Evolutionary conservation across 495 filamentous ascomycete genomes (phyloP).

Genomic region (Haplographium delicatum): DNA sequence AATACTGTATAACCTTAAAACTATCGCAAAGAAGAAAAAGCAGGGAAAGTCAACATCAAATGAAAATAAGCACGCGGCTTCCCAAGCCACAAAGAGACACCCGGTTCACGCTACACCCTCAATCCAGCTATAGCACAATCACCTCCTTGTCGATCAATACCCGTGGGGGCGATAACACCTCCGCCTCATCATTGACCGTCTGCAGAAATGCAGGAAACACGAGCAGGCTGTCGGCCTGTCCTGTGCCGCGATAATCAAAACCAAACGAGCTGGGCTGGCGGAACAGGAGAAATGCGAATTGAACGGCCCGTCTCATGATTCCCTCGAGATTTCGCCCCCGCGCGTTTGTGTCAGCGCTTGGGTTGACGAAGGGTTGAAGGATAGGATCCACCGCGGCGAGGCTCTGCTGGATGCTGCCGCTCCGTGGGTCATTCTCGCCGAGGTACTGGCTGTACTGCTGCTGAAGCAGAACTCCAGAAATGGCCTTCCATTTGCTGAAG

Average conservation of each 20-base stretch:
- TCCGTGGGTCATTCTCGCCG: conserved; percentile 22
- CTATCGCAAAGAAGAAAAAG: too few species aligned
- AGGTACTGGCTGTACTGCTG: conserved; percentile 21
- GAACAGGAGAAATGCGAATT: conserved; percentile 34
- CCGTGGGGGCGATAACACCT: conserved; percentile 20
- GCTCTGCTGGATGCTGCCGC: conserved; percentile 19
- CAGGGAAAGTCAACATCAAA: too few species aligned
- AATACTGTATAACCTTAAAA: too few species aligned
- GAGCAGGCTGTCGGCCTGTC: conserved; percentile 24
- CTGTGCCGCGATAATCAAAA: conserved; percentile 28
- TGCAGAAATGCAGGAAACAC: conserved; percentile 33
- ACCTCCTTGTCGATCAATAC: conserved; percentile 28
- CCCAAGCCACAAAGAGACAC: too few species aligned
- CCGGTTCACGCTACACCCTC: too few species aligned
- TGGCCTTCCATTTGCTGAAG: conserved; percentile 29
- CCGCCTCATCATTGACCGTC: conserved; percentile 26
- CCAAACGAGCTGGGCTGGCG: conserved; percentile 29
- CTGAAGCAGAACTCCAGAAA: conserved; percentile 30
- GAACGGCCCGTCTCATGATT: conserved; percentile 30
- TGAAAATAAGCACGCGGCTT: too few species aligned
- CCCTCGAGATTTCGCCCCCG: conserved; percentile 29
- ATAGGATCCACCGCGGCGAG: conserved; percentile 22
- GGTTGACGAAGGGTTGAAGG: conserved; percentile 24
- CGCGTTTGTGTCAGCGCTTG: conserved; percentile 17
- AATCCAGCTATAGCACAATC: conserved; percentile 9